phyloP scores from a whole-genome alignment of 306 rosid species.

The Alnus rubra region DNA sequence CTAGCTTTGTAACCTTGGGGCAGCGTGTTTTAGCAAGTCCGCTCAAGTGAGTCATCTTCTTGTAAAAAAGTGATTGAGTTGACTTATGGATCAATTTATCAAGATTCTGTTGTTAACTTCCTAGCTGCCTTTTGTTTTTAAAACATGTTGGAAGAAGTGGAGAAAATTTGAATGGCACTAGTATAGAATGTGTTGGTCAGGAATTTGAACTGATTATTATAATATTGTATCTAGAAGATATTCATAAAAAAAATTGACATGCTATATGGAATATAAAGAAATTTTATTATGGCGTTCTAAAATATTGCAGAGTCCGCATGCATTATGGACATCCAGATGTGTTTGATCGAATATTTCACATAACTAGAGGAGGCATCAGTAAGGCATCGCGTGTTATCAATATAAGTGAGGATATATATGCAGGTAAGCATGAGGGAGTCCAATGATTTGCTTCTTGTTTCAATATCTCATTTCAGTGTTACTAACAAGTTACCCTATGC shows the following conservation, averaged over 20 bases:
- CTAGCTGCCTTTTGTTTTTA: neutral
- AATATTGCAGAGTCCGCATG: conserved; percentile 88
- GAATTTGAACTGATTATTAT: neutral
- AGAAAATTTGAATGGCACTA: neutral
- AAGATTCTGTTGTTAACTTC: neutral
- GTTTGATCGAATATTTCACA: conserved; percentile 90
- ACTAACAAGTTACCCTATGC: neutral
- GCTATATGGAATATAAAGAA: neutral
- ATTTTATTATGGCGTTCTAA: neutral
- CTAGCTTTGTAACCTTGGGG: conserved; percentile 96
- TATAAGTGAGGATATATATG: conserved; percentile 93
- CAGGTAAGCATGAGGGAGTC: conserved; percentile 49
- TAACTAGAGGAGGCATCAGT: conserved; percentile 96
- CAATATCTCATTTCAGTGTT: neutral
- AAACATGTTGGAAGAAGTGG: conserved; percentile 3
- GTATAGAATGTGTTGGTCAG: neutral
- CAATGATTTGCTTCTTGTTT: conserved; percentile 2
- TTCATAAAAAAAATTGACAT: neutral
- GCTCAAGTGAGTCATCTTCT: conserved; percentile 69
- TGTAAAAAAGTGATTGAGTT: neutral
- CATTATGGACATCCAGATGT: conserved; percentile 99
- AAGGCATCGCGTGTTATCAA: conserved; percentile 95
- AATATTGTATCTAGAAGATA: neutral
- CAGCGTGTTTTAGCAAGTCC: conserved; percentile 92
- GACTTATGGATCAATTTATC: neutral